Conservation (phyloP, 257 asterid species). For the Verbascum thapsus region DNA sequence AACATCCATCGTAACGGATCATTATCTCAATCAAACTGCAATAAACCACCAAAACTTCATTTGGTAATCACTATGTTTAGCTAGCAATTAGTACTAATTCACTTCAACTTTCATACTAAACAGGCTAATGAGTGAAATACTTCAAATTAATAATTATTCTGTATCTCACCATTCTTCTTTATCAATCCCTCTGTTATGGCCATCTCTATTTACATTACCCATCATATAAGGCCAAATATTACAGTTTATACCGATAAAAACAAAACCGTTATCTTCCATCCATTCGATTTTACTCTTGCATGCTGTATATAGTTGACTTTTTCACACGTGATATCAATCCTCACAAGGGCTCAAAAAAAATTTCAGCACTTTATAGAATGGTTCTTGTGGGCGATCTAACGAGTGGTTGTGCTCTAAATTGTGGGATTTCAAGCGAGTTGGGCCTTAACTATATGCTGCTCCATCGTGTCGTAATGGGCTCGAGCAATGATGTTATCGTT, state of each 20-base stretch:
- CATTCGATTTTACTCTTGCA: not conserved
- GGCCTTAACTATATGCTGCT: conserved; percentile 51
- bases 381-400: conserved; percentile 62
- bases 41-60: too few relatives aligned
- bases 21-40: too few relatives aligned
- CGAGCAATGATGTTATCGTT: conserved; percentile 77
- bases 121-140: too few relatives aligned
- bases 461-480: conserved; percentile 76
- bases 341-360: not conserved
- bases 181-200: too few relatives aligned
- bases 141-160: conserved; percentile 7
- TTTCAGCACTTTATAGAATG: conserved; percentile 37
- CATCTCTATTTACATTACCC: conserved; percentile 45
- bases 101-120: too few relatives aligned
- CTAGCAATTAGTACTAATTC: too few relatives aligned
- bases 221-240: conserved; percentile 21
- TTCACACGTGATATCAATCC: not conserved
- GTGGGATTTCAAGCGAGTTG: conserved; percentile 61
- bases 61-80: too few relatives aligned
- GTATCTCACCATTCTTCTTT: not conserved
- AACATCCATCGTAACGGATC: too few relatives aligned
- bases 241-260: too few relatives aligned
- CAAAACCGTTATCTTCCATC: too few relatives aligned
- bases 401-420: conserved; percentile 52
- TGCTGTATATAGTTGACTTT: too few relatives aligned